Evolutionary conservation across 2,329 filamentous ascomycete species (phyloP), one percentile per base, ranked within the genome.

Genomic region (Cercospora sp.): DNA sequence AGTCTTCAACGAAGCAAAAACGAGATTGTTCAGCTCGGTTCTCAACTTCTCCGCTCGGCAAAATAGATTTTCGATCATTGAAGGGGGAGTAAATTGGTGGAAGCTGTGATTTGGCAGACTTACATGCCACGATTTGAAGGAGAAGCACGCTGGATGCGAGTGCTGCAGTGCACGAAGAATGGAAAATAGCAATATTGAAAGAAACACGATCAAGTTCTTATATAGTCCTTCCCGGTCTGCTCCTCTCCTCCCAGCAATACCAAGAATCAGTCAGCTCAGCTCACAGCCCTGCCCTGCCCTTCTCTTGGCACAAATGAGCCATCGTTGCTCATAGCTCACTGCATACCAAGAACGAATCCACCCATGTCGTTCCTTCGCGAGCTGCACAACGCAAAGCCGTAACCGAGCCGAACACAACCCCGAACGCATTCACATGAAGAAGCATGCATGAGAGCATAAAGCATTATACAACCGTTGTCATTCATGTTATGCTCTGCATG

Each of bases 61-160:
- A 62, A 62, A 62, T 62, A 62, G 37, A 40, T 21, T 49, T 51
- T 32, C 40, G 40, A 62, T 62, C 60, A 62, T 24, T 21, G 18
- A 21, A 21, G 18, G 18, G 18, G 18, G 18, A 21, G 18, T 21
- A 21, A 21, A 21, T 21, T 21, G 18, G 18, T 21, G 18, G 18
- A 21, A 21, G 18, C 18, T 21, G 18, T 21, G 18, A 21, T 21
- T 21, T 21, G 18, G 18, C 18, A 21, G 18, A 21, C 18, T 21
- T 21, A 21, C 18, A 21, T 21, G 18, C 18, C 18, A 21, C 18
- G 18, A 21, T 21, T 21, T 21, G 18, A 21, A 21, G 18, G 18
- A 30, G 28, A 30, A 30, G 28, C 28, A 7, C 8, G 5, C 8
- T 6, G 8, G 28, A 7, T 8, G 28, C 28, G 8, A 8, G 28